Evolutionary conservation across 75 land plant genomes (phyloP).

Genomic region (Pinus albicaulis): DNA sequence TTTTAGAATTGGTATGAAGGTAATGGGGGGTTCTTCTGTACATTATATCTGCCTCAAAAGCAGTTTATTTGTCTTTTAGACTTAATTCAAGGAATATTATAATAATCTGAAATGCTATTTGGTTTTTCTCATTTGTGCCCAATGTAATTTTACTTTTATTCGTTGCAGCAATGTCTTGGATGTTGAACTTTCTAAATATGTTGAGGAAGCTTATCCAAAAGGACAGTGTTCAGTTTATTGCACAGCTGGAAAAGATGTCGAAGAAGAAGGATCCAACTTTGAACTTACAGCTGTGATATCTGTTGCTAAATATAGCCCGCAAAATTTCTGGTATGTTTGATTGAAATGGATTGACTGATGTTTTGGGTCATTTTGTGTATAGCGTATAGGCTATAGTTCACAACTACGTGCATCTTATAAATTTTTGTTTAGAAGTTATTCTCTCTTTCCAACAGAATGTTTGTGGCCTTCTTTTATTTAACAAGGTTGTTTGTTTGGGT

Average conservation of each 20-base stretch:
- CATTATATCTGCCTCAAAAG: background rate
- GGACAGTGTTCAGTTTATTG: conserved; percentile 88
- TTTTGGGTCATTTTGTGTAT: background rate
- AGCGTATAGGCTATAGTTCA: background rate
- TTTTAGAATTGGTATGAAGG: background rate
- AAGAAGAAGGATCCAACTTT: conserved; percentile 70
- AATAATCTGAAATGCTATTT: background rate
- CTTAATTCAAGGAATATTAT: background rate
- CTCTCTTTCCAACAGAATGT: background rate
- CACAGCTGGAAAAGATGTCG: conserved; percentile 68
- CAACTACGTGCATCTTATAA: background rate
- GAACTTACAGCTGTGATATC: conserved; percentile 81
- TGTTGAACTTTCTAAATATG: conserved; percentile 77
- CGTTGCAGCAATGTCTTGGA: conserved; percentile 73
- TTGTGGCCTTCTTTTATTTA: background rate
- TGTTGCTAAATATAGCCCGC: conserved; percentile 80
- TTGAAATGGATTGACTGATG: background rate
- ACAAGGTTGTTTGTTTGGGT: background rate
- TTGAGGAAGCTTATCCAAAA: conserved; percentile 88
- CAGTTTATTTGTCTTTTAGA: background rate
- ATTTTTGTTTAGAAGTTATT: background rate
- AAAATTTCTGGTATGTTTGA: conserved; percentile 85
- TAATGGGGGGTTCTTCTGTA: background rate
- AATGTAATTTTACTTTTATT: background rate
- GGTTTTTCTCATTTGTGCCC: background rate